A percentile compares a stretch with the other conserved stretches of the same genome.
These are phyloP conservation scores for Stachybotrys elegans DNA, from an alignment of 2,329 filamentous ascomycete species.

Conservation along the genomic window DNA sequence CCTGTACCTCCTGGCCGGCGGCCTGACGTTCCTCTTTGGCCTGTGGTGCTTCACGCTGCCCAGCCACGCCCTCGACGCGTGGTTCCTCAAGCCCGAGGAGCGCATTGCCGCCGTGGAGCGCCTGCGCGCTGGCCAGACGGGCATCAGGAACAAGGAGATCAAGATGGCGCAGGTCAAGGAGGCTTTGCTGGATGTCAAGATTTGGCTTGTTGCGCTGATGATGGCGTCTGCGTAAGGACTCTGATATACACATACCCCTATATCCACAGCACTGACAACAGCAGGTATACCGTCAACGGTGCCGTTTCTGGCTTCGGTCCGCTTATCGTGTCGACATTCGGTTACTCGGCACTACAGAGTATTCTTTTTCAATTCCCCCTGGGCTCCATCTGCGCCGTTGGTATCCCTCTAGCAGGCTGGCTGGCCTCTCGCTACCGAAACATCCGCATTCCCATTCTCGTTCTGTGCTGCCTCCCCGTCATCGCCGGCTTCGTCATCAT, in stretches of 20 bases:
- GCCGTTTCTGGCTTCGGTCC: conserved; percentile 67
- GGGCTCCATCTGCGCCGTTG: conserved; percentile 61
- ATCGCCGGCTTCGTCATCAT: conserved; percentile 71
- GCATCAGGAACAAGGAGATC: conserved; percentile 55
- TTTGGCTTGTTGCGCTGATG: conserved; percentile 61
- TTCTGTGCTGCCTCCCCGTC: conserved; percentile 65
- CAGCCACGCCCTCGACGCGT: conserved; percentile 60
- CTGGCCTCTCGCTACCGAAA: conserved; percentile 56
- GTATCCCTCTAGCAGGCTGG: conserved; percentile 62
- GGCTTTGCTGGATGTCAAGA: conserved; percentile 52
- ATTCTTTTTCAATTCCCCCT: conserved; percentile 74
- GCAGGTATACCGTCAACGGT: conserved; percentile 68
- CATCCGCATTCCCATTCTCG: conserved; percentile 59
- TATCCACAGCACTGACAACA: too few species aligned
- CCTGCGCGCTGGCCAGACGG: conserved; percentile 57
- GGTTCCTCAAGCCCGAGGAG: conserved; percentile 63
- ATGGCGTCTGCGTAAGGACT: conserved; percentile 67
- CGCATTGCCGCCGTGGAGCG: conserved; percentile 60
- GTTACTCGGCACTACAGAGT: conserved; percentile 56
- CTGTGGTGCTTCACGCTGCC: conserved; percentile 61
- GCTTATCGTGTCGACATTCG: conserved; percentile 67
- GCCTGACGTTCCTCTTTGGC: conserved; percentile 59
- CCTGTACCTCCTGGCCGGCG: conserved; percentile 62
- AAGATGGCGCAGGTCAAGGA: conserved; percentile 56
- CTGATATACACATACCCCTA: too few species aligned